Evolutionary conservation across 495 filamentous ascomycete genomes (phyloP).

Genomic region (Penicillium samsonianum): DNA sequence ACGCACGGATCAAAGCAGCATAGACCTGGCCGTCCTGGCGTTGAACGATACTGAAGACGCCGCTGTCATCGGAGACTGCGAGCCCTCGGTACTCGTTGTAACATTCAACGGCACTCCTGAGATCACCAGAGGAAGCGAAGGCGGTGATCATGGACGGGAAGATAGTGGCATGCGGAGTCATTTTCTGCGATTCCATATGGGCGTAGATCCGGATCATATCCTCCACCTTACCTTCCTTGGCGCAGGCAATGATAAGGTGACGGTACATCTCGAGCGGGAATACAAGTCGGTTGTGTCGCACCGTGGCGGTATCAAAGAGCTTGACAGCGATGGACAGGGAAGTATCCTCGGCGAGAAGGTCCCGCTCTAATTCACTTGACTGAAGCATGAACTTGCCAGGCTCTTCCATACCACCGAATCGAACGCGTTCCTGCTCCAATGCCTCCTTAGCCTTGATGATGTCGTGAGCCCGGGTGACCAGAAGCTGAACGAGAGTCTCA

Average conservation of each 20-base stretch:
- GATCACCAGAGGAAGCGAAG: slow-evolving; percentile 76
- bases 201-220: slow-evolving; percentile 88
- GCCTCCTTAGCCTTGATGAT: slow-evolving; percentile 65
- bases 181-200: slow-evolving; percentile 79
- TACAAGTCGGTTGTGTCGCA: slow-evolving; percentile 49
- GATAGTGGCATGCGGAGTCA: slow-evolving; percentile 72
- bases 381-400: slow-evolving; percentile 86
- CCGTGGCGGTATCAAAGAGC: slow-evolving; percentile 74
- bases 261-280: slow-evolving; percentile 77
- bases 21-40: slow-evolving; percentile 84
- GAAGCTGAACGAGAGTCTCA: slow-evolving; percentile 76
- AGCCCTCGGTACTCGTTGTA: slow-evolving; percentile 90
- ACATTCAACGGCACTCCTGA: slow-evolving; percentile 87
- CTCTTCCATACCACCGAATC: slow-evolving; percentile 85
- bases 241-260: slow-evolving; percentile 80
- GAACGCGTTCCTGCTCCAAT: slow-evolving; percentile 71
- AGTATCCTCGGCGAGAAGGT: slow-evolving; percentile 81
- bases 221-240: slow-evolving; percentile 70
- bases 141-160: slow-evolving; percentile 92
- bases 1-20: slow-evolving; percentile 82
- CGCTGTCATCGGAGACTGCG: slow-evolving; percentile 77
- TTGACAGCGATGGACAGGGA: slow-evolving; percentile 79
- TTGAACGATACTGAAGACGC: slow-evolving; percentile 66
- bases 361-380: slow-evolving; percentile 79
- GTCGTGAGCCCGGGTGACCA: slow-evolving; percentile 77